These are phyloP conservation scores for Peronospora destructor DNA, from an alignment of 352 stramenopile species.

Conservation along the genomic window DNA sequence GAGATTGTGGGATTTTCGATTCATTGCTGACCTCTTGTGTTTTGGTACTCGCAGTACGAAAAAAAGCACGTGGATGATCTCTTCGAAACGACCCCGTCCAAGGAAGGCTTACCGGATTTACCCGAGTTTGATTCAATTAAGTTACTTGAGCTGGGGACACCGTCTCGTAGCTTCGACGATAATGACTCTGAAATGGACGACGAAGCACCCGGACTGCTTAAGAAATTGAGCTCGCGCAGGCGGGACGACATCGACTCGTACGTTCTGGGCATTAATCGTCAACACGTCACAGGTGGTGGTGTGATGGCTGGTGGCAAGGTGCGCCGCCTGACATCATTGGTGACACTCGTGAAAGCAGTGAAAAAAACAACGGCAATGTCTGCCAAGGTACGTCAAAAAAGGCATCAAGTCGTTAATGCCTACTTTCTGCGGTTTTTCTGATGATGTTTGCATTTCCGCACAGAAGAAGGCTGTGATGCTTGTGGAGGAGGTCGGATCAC, in stretches of 20 bases:
- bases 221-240: conserved; percentile 48
- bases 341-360: conserved; percentile 8
- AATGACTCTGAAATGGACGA: conserved; percentile 46
- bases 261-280: conserved; percentile 54
- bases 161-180: conserved; percentile 30
- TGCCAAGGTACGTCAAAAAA: conserved; percentile 22
- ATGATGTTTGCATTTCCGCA: conserved; percentile 1
- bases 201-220: conserved; percentile 32
- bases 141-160: conserved; percentile 32
- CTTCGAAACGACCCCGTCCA: conserved; percentile 52
- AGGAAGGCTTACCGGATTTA: conserved; percentile 23
- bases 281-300: conserved; percentile 33
- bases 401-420: background rate
- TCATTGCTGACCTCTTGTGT: background rate
- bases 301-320: conserved; percentile 34
- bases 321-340: conserved; percentile 20
- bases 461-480: conserved; percentile 43
- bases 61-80: conserved; percentile 69
- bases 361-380: conserved; percentile 29
- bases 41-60: conserved; percentile 38
- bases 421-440: background rate
- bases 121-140: conserved; percentile 49
- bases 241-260: conserved; percentile 77
- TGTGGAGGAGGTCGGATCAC: conserved; percentile 36
- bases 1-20: background rate